Evolutionary conservation across 2,329 filamentous ascomycete genomes (phyloP).

Genomic region (Lojkania enalia): DNA sequence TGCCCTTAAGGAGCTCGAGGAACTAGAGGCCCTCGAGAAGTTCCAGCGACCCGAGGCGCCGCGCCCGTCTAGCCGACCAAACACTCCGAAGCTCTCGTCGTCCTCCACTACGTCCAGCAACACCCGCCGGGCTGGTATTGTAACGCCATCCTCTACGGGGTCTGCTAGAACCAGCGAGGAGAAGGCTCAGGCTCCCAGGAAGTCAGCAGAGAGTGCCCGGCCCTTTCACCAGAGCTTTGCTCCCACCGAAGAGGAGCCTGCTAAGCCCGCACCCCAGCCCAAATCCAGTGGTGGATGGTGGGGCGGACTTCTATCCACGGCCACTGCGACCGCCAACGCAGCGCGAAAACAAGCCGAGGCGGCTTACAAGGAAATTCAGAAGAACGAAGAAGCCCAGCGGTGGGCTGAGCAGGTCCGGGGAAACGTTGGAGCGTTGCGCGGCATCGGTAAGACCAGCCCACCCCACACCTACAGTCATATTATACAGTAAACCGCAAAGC

Average conservation of each 20-base stretch:
- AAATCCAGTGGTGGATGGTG: constrained; percentile 56
- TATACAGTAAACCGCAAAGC: background rate
- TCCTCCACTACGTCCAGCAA: constrained; percentile 49
- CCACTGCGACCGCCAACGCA: constrained; percentile 77
- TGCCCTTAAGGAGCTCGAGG: constrained; percentile 84
- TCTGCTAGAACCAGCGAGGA: constrained; percentile 62
- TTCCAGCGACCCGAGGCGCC: constrained; percentile 59
- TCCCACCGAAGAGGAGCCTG: constrained; percentile 56
- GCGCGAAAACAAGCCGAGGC: constrained; percentile 91
- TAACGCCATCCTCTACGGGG: constrained; percentile 44
- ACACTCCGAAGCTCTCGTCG: constrained; percentile 72
- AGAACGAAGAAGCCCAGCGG: constrained; percentile 93
- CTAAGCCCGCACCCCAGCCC: constrained; percentile 51
- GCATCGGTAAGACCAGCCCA: constrained; percentile 63
- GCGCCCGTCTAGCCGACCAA: constrained; percentile 68
- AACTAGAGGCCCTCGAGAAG: constrained; percentile 59
- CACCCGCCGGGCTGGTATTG: constrained; percentile 35
- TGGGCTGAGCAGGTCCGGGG: constrained; percentile 94
- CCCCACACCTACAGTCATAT: background rate
- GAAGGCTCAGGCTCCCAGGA: constrained; percentile 59
- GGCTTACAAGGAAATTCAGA: constrained; percentile 90
- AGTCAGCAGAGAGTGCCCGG: constrained; percentile 76
- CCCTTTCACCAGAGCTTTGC: constrained; percentile 74
- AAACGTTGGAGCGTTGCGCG: constrained; percentile 78
- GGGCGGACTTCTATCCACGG: constrained; percentile 82